Evolutionary conservation across 176 grass and related monocot genomes (phyloP).

Genomic region (Eremochloa ophiuroides): DNA sequence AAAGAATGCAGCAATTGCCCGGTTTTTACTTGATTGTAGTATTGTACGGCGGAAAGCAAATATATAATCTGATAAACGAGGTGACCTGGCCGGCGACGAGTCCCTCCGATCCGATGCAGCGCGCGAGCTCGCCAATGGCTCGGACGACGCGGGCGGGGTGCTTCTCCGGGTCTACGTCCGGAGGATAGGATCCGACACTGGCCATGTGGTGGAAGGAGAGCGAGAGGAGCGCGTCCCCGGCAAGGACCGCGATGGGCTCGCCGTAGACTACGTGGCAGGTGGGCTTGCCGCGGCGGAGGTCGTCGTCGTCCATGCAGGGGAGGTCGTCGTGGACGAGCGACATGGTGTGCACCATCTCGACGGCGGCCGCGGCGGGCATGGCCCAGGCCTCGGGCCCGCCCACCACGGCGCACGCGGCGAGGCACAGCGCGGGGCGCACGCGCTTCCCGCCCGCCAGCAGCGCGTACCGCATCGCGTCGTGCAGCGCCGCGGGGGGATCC

Average conservation of each 20-base stretch:
- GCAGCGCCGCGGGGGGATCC: conserved; percentile 36
- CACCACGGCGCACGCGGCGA: conserved; percentile 55
- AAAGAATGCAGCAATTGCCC: background rate
- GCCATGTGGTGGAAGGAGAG: conserved; percentile 61
- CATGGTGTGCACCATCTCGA: conserved; percentile 93
- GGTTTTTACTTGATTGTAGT: background rate
- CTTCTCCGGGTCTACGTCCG: conserved; percentile 42
- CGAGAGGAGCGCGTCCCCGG: conserved; percentile 66
- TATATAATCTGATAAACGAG: conserved; percentile 10
- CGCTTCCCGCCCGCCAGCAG: conserved; percentile 78
- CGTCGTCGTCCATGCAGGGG: conserved; percentile 87
- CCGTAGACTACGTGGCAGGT: conserved; percentile 68
- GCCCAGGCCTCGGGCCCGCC: conserved; percentile 54
- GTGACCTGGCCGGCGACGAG: conserved; percentile 71
- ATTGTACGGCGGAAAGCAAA: background rate
- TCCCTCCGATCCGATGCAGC: conserved; percentile 64
- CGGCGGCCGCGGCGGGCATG: conserved; percentile 45
- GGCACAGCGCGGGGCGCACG: conserved; percentile 64
- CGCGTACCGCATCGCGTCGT: conserved; percentile 85
- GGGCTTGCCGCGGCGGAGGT: conserved; percentile 64
- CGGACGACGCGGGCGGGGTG: conserved; percentile 61
- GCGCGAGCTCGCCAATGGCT: conserved; percentile 60
- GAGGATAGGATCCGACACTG: conserved; percentile 41
- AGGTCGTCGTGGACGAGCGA: conserved; percentile 83
- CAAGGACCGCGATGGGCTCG: conserved; percentile 73